These are phyloP conservation scores for Halenospora varia DNA, from an alignment of 495 filamentous ascomycete species.

Conservation along the genomic window DNA sequence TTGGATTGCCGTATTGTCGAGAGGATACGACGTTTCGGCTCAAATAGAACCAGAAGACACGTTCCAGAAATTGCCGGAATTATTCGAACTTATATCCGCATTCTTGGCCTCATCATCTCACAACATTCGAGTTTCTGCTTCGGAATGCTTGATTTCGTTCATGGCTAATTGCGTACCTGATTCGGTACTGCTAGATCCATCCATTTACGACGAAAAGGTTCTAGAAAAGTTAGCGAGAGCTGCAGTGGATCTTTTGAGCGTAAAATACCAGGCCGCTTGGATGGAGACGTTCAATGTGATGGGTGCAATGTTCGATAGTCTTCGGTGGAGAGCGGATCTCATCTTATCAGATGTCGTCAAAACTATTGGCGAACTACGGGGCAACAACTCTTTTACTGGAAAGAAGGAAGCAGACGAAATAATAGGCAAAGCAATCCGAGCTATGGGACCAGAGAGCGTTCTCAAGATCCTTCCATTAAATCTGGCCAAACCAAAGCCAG, in stretches of 20 bases:
- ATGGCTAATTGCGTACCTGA: slow-evolving; percentile 81
- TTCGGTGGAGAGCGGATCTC: slow-evolving; percentile 77
- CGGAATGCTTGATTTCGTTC: slow-evolving; percentile 92
- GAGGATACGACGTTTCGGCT: slow-evolving; percentile 89
- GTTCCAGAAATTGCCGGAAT: slow-evolving; percentile 76
- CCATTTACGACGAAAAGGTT: slow-evolving; percentile 81
- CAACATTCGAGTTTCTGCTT: slow-evolving; percentile 89
- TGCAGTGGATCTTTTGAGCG: slow-evolving; percentile 67
- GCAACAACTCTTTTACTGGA: slow-evolving; percentile 82
- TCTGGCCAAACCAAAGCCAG: slow-evolving; percentile 66
- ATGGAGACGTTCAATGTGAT: slow-evolving; percentile 90
- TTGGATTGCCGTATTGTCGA: slow-evolving; percentile 91
- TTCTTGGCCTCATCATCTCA: slow-evolving; percentile 84
- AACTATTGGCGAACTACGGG: slow-evolving; percentile 80
- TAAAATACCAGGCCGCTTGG: slow-evolving; percentile 94
- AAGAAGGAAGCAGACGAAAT: slow-evolving; percentile 94
- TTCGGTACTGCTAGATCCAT: slow-evolving; percentile 76
- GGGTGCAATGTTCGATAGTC: slow-evolving; percentile 79
- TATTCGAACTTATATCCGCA: slow-evolving; percentile 70
- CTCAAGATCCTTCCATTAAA: slow-evolving; percentile 81
- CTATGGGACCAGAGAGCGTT: slow-evolving; percentile 82
- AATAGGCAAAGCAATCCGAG: slow-evolving; percentile 76
- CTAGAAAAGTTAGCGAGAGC: slow-evolving; percentile 69
- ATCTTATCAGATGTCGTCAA: slow-evolving; percentile 69
- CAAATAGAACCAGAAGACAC: slow-evolving; percentile 83